Conservation (phyloP, 768 basidiomycete genomes). For the Leccinum variicolor region DNA sequence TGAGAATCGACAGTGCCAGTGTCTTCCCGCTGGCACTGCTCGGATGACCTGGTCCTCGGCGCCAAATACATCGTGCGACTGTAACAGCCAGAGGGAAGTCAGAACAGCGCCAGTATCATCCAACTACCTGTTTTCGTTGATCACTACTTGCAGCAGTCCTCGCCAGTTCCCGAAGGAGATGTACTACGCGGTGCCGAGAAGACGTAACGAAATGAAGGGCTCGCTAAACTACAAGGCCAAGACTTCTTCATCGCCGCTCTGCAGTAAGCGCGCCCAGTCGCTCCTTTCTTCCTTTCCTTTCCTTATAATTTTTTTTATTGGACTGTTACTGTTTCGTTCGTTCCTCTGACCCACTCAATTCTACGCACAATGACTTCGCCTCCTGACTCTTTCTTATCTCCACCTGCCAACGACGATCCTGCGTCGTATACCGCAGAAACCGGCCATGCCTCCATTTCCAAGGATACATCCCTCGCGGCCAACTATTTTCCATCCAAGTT, state of each 20-base stretch:
- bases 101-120: too few species aligned
- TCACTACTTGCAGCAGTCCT: too few species aligned
- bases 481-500: conserved; percentile 81
- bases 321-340: neutral
- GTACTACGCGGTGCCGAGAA: too few species aligned
- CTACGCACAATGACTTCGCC: neutral
- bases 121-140: too few species aligned
- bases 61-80: too few species aligned
- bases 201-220: neutral
- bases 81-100: too few species aligned
- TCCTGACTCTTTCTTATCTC: conserved; percentile 3
- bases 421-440: neutral
- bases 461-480: conserved; percentile 46
- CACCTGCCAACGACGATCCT: neutral
- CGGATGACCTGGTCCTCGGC: too few species aligned
- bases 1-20: neutral
- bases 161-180: too few species aligned
- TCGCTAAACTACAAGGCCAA: too few species aligned
- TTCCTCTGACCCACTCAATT: conserved; percentile 30
- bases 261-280: neutral
- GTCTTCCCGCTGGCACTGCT: too few species aligned
- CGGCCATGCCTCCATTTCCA: neutral
- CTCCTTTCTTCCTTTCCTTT: neutral
- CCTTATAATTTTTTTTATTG: neutral
- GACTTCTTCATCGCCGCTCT: neutral